A percentile compares a stretch with the other conserved stretches of the same genome.
Conservation (phyloP, 192 early-diverging fungal genomes). For the Podila minutissima region DNA sequence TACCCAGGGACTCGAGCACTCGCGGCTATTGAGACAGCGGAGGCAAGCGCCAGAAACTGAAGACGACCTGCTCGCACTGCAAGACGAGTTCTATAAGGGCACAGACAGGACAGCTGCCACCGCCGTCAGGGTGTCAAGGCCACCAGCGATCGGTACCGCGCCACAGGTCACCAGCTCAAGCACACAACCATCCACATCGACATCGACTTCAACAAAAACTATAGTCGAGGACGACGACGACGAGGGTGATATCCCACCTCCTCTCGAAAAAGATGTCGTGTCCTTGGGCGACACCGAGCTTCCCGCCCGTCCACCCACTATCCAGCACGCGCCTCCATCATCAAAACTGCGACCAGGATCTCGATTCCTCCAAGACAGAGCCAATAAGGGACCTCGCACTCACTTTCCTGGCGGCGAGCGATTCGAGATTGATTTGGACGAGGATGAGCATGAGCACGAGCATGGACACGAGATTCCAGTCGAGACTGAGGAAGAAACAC, state of each 20-base stretch:
- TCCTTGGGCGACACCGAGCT: slow-evolving; percentile 15
- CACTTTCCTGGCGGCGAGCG: slow-evolving; percentile 35
- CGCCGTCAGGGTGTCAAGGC: slow-evolving; percentile 34
- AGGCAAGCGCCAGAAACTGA: slow-evolving; percentile 36
- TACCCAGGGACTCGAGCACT: too few species aligned
- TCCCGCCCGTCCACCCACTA: slow-evolving; percentile 7
- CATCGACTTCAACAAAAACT: slow-evolving; percentile 4
- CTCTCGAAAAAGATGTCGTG: slow-evolving; percentile 39
- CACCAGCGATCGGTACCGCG: slow-evolving; percentile 15
- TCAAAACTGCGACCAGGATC: slow-evolving; percentile 22
- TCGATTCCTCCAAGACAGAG: slow-evolving; percentile 38
- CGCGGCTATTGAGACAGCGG: too few species aligned
- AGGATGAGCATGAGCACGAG: slow-evolving; percentile 7
- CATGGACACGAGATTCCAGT: slow-evolving; percentile 1
- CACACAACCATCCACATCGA: slow-evolving; percentile 6
- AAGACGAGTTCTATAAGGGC: slow-evolving; percentile 58
- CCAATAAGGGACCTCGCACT: slow-evolving; percentile 41
- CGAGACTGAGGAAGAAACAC: slow-evolving; percentile 47
- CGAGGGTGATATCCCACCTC: slow-evolving; percentile 30
- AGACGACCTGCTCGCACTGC: slow-evolving; percentile 60
- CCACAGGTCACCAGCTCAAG: slow-evolving; percentile 4
- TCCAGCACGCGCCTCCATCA: slow-evolving; percentile 7
- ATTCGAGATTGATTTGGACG: slow-evolving; percentile 40
- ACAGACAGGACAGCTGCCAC: slow-evolving; percentile 52
- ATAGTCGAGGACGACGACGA: slow-evolving; percentile 15